A percentile compares a stretch with the other conserved stretches of the same genome.
Conservation (phyloP, 805 yeast genomes). For the Spathaspora hagerdaliae region DNA sequence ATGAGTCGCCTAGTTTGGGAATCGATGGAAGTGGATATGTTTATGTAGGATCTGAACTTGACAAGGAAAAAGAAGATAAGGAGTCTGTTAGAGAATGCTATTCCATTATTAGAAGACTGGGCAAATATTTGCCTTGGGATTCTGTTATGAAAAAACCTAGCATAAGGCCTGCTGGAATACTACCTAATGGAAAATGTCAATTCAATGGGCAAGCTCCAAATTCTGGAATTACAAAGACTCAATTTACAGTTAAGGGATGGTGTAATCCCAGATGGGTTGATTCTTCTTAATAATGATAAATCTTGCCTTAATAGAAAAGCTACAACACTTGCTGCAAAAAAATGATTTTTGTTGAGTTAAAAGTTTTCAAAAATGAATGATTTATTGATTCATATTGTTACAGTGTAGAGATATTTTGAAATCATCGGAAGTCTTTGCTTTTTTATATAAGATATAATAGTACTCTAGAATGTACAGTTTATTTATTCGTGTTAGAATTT, state of each 20-base stretch:
- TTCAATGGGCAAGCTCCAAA: conserved; percentile 33
- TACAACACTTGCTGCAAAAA: too few relatives aligned
- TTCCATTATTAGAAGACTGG: conserved; percentile 16
- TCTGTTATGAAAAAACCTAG: conserved; percentile 7
- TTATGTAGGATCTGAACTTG: conserved; percentile 17
- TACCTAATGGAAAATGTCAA: conserved; percentile 13
- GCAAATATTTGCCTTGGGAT: conserved; percentile 24
- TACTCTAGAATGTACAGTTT: too few relatives aligned
- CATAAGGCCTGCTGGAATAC: conserved; percentile 34
- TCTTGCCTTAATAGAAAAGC: too few relatives aligned
- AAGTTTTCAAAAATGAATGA: too few relatives aligned
- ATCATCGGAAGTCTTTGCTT: too few relatives aligned
- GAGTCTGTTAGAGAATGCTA: conserved; percentile 1
- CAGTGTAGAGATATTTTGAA: too few relatives aligned
- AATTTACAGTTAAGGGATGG: conserved; percentile 52
- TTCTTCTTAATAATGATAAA: neutral
- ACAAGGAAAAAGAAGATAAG: neutral
- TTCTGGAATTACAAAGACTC: conserved; percentile 36
- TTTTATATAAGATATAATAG: too few relatives aligned
- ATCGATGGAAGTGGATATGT: conserved; percentile 20
- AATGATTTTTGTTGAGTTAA: too few relatives aligned
- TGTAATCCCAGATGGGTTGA: conserved; percentile 41
- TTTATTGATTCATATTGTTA: too few relatives aligned
- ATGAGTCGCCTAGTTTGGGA: conserved; percentile 20
- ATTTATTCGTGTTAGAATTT: too few relatives aligned